Evolutionary conservation across 345 rosid genomes (phyloP), one percentile per base, ranked within the genome.

Genomic region (Lepidium africanum): DNA sequence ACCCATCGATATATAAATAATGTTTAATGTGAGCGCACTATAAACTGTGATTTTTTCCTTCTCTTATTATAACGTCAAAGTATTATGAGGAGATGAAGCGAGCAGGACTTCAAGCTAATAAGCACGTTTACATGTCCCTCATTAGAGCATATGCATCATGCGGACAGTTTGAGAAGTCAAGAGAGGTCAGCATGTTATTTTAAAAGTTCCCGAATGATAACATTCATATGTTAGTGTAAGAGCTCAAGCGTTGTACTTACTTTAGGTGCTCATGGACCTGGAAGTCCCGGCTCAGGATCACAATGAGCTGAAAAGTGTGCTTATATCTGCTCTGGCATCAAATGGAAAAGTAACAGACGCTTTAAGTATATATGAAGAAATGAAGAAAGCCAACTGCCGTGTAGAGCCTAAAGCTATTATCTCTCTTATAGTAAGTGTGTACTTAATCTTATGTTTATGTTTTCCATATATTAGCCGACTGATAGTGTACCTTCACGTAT

Each of bases 91-190:
- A 83, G 76, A 50, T 83, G 81, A 78, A 70, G 69, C 15, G 13
- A 61, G 52, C 75, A 10, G 81, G 85, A 74, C 19, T 85, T 71
- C 79, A 67, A 76, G 39, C 47, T 23, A 78, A 83, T 19, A 93
- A 86, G 84, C 72, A 81, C 10, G 64, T 82, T 37, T 88, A 54
- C 72, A 84, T 87, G 90, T 79, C 87, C 38, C 87, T 87, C 11
- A 76, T 93, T 59, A 85, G 72, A 81, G 95, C 95, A 68, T 88
- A 86, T 75, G 79, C 87, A 72, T 50, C 81, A 58, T 84, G 82
- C 67, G 84, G 95, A 52, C 86, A 82, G 41, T 77, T 85, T 81
- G 92, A 88, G 76, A 88, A 87, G 79, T 91, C 99, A 50, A 88
- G 87, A 68, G 84, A 80, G 92, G 99, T 94, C 81, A 53, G 48